Percentiles rank a stretch among this genome's conserved stretches.
Conservation (phyloP, 768 basidiomycete species). For the Calocybe cyanea region DNA sequence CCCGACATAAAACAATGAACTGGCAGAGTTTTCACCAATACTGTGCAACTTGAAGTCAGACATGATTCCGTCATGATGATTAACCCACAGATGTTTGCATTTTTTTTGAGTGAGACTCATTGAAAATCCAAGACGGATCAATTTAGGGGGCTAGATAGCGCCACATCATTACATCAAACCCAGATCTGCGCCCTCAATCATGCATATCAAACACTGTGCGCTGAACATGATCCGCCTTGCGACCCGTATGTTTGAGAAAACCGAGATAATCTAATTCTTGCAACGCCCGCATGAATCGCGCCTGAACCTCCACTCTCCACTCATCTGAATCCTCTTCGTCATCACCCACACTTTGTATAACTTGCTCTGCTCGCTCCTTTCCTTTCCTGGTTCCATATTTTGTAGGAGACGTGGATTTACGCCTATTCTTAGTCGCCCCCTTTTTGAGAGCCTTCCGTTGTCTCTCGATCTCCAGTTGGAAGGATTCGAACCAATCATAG, state of each 20-base stretch:
- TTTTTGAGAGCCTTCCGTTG: slow-evolving; percentile 36
- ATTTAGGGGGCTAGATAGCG: too few species aligned
- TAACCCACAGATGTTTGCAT: too few species aligned
- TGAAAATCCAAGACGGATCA: too few species aligned
- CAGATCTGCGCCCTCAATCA: too few species aligned
- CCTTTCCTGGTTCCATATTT: slow-evolving; percentile 16
- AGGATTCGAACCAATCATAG: slow-evolving; percentile 86
- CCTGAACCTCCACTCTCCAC: slow-evolving; percentile 67
- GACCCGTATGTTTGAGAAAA: slow-evolving; percentile 73
- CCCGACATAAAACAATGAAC: too few species aligned
- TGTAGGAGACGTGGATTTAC: slow-evolving; percentile 7
- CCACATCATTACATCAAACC: too few species aligned
- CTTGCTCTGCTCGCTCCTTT: slow-evolving; percentile 2
- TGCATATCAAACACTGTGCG: slow-evolving; percentile 61
- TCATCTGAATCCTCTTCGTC: slow-evolving; percentile 32
- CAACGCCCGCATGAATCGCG: slow-evolving; percentile 72
- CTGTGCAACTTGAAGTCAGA: too few species aligned
- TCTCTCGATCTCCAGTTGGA: slow-evolving; percentile 60
- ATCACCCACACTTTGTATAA: slow-evolving; percentile 26
- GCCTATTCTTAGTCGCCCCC: slow-evolving; percentile 6
- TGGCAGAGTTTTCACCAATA: too few species aligned
- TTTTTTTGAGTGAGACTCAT: too few species aligned
- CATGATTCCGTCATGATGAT: too few species aligned
- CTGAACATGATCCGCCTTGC: slow-evolving; percentile 75
- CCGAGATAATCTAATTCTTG: slow-evolving; percentile 83